Conservation (phyloP, 2,329 filamentous ascomycete species). For the Emergomyces orientalis region DNA sequence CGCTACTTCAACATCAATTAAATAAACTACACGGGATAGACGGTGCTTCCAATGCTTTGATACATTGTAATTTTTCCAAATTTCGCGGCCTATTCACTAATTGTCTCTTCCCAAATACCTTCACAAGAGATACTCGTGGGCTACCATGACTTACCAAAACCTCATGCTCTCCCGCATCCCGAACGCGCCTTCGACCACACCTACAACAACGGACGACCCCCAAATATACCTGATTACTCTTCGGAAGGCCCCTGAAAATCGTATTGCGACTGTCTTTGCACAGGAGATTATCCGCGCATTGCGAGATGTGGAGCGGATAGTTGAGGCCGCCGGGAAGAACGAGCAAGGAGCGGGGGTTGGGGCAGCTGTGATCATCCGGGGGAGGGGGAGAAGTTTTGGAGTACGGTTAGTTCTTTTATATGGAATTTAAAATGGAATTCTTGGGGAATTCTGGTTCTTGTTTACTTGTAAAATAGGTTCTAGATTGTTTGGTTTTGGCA, state of each 20-base stretch:
- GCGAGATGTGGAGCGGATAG: constrained; percentile 31
- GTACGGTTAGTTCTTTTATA: constrained; percentile 5
- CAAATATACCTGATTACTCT: constrained; percentile 43
- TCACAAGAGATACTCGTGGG: neutral
- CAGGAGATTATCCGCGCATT: constrained; percentile 42
- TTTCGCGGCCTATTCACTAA: neutral
- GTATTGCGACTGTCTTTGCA: constrained; percentile 38
- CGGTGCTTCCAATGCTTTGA: neutral
- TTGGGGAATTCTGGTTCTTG: neutral
- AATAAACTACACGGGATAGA: neutral
- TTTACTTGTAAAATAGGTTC: neutral
- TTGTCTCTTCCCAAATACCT: neutral
- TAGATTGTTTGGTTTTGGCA: neutral
- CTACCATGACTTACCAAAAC: constrained; percentile 24
- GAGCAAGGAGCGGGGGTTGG: constrained; percentile 14
- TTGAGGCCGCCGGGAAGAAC: constrained; percentile 28
- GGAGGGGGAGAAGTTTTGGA: constrained; percentile 28
- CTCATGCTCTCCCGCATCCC: constrained; percentile 32
- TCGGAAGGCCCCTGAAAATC: constrained; percentile 43
- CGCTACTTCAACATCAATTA: neutral
- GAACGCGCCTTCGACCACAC: neutral
- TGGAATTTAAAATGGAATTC: neutral
- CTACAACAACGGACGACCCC: constrained; percentile 14
- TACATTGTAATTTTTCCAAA: neutral
- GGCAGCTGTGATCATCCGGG: constrained; percentile 42